phyloP scores from a whole-genome alignment of 129 eudicot genomes.

The Tagetes patula region DNA sequence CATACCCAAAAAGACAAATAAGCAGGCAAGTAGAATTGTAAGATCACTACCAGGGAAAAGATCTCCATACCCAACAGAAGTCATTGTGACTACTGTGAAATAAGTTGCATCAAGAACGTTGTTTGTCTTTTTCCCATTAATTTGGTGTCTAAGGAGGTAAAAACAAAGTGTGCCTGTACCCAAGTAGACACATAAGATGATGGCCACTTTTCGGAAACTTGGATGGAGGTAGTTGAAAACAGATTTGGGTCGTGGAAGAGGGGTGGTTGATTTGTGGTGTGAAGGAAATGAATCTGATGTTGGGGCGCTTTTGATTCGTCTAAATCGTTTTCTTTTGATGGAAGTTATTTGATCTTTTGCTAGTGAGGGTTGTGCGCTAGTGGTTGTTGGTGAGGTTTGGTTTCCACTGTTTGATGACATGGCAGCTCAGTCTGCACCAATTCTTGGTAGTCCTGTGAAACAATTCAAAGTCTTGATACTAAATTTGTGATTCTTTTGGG shows the following conservation, averaged over 20 bases:
- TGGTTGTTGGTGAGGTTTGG: constrained; percentile 1
- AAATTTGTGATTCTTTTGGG: not conserved
- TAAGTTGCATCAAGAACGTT: constrained; percentile 67
- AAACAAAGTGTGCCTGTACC: constrained; percentile 63
- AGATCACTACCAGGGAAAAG: constrained; percentile 61
- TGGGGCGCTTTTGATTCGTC: constrained; percentile 79
- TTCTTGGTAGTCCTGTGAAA: constrained; percentile 4
- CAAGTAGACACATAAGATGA: constrained; percentile 53
- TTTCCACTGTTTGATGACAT: constrained; percentile 21
- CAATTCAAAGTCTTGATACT: not conserved
- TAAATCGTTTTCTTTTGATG: constrained; percentile 56
- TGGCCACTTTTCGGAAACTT: constrained; percentile 48
- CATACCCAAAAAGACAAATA: constrained; percentile 88
- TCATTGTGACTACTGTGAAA: constrained; percentile 94
- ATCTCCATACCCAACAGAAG: constrained; percentile 94
- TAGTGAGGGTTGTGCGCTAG: constrained; percentile 16
- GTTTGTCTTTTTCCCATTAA: constrained; percentile 59
- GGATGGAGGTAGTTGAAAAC: constrained; percentile 55
- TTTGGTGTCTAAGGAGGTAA: constrained; percentile 62
- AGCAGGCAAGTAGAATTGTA: constrained; percentile 73
- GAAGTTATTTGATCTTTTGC: constrained; percentile 24
- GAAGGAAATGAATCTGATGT: constrained; percentile 42
- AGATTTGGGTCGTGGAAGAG: constrained; percentile 37
- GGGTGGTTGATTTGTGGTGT: constrained; percentile 24
- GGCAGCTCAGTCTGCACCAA: not conserved